A percentile compares a stretch with the other conserved stretches of the same genome.
These are phyloP conservation scores for Phoenix roebelenii DNA, from an alignment of 176 grass and related monocot species.

Conservation along the genomic window DNA sequence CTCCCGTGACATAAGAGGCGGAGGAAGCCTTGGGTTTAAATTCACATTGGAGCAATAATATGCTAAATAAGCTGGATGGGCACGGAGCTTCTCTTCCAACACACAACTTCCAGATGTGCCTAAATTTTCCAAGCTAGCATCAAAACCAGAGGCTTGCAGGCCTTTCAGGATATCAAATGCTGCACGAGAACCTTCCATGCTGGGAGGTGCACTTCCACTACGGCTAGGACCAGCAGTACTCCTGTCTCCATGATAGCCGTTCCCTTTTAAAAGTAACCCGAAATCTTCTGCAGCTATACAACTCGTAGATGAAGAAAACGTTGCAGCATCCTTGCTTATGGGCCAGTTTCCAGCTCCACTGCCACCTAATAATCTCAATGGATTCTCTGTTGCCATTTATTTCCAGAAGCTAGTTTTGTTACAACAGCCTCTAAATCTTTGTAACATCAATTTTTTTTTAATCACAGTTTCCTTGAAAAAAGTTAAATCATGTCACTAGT, in stretches of 20 bases:
- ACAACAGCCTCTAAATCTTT: background rate
- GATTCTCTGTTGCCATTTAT: slow-evolving; percentile 82
- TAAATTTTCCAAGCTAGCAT: slow-evolving; percentile 36
- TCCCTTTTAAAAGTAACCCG: slow-evolving; percentile 42
- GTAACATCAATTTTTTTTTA: no score
- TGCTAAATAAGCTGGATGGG: slow-evolving; percentile 74
- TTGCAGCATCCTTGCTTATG: slow-evolving; percentile 28
- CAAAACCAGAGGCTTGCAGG: slow-evolving; percentile 33
- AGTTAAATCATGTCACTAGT: no score
- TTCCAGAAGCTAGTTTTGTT: slow-evolving; percentile 15
- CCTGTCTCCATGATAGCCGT: slow-evolving; percentile 41
- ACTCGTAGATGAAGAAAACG: slow-evolving; percentile 31
- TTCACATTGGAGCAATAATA: slow-evolving; percentile 93
- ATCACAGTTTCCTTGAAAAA: no score
- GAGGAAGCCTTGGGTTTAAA: slow-evolving; percentile 94
- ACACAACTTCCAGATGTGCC: slow-evolving; percentile 32
- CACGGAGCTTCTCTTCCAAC: slow-evolving; percentile 56
- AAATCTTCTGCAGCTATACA: slow-evolving; percentile 56
- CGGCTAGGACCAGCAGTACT: slow-evolving; percentile 58
- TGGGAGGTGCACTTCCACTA: slow-evolving; percentile 86
- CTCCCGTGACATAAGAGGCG: slow-evolving; percentile 74
- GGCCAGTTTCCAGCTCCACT: slow-evolving; percentile 53
- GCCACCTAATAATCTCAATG: slow-evolving; percentile 52
- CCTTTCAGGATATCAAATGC: slow-evolving; percentile 52
- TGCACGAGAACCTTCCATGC: slow-evolving; percentile 87